Percentiles rank a stretch among this genome's conserved stretches.
phyloP scores from a whole-genome alignment of 1,284 basidiomycete genomes.

The Moniliophthora roreri region DNA sequence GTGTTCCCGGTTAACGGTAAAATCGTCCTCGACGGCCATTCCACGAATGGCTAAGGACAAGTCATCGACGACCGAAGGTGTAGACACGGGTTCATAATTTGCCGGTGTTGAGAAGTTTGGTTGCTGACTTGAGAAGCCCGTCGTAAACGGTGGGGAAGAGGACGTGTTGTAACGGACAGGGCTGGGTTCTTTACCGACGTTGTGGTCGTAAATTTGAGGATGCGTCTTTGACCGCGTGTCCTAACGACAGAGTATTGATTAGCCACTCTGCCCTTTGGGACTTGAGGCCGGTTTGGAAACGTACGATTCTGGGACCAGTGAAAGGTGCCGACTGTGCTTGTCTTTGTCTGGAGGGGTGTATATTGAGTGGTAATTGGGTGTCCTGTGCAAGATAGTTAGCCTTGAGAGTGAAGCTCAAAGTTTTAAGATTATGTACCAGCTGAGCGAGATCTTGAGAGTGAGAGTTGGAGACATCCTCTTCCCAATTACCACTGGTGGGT shows the following conservation, averaged over 20 bases:
- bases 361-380: constrained; percentile 33
- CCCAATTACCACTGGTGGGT: constrained; percentile 59
- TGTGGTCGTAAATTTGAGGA: constrained; percentile 52
- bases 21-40: constrained; percentile 70
- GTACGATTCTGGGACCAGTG: constrained; percentile 41
- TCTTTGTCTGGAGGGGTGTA: constrained; percentile 50
- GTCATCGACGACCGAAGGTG: constrained; percentile 49
- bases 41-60: constrained; percentile 58
- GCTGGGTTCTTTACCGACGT: constrained; percentile 39
- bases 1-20: constrained; percentile 30
- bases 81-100: constrained; percentile 42
- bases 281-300: constrained; percentile 21
- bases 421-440: constrained; percentile 34
- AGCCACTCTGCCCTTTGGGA: constrained; percentile 16
- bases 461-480: constrained; percentile 46
- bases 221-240: constrained; percentile 53
- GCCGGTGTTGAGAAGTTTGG: constrained; percentile 28
- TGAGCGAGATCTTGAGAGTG: constrained; percentile 50
- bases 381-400: constrained; percentile 31
- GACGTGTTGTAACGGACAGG: constrained; percentile 38
- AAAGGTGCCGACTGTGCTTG: constrained; percentile 41
- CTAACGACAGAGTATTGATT: constrained; percentile 30
- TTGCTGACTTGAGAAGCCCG: constrained; percentile 10
- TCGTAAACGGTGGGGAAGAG: constrained; percentile 15
- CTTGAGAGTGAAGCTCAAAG: constrained; percentile 2